Percentiles rank a stretch among this genome's conserved stretches.
Conservation (phyloP, 2,329 filamentous ascomycete genomes). For the Exophiala oligosperma region DNA sequence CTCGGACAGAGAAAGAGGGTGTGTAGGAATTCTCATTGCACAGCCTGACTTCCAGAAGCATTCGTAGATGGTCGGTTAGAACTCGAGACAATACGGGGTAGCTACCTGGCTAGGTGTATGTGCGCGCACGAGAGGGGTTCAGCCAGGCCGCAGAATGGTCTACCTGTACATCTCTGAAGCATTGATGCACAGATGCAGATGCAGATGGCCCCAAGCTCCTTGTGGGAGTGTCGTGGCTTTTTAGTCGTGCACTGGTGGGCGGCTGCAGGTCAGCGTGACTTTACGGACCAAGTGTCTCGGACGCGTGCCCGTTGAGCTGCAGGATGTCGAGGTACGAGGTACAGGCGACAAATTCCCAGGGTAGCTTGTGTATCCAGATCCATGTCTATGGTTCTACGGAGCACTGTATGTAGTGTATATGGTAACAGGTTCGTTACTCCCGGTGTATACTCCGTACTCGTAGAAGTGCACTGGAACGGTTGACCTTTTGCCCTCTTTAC, state of each 20-base stretch:
- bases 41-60: conserved; percentile 13
- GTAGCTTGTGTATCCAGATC: conserved; percentile 1
- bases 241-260: background rate
- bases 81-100: background rate
- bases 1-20: background rate
- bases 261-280: conserved; percentile 18
- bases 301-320: conserved; percentile 21
- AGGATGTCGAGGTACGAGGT: background rate
- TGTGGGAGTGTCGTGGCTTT: background rate
- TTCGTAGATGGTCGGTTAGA: conserved; percentile 3
- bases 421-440: background rate
- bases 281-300: conserved; percentile 14
- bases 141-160: no score
- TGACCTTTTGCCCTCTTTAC: no score
- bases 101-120: no score
- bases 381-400: background rate
- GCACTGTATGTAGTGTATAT: background rate
- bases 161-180: background rate
- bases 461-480: no score
- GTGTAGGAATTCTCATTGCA: background rate
- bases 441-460: background rate
- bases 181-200: background rate
- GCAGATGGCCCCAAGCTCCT: background rate
- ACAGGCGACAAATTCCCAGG: conserved; percentile 3
- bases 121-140: no score